phyloP scores from a whole-genome alignment of 2,329 filamentous ascomycete species.

The Fusarium phyllophilum region DNA sequence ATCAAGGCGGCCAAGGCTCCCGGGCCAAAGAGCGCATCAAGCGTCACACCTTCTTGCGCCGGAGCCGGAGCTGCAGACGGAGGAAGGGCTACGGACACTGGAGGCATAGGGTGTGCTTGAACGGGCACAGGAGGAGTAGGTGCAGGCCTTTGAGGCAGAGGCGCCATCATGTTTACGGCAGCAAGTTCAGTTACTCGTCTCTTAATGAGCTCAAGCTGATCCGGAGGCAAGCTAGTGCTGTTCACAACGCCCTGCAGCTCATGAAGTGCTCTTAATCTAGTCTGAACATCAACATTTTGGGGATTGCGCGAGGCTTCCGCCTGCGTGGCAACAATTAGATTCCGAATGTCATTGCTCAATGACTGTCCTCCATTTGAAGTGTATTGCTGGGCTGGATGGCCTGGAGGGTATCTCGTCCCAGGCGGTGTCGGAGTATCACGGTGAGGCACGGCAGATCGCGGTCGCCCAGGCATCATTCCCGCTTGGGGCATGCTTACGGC shows the following conservation, averaged over 20 bases:
- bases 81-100: conserved; percentile 49
- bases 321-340: conserved; percentile 78
- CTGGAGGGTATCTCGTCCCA: conserved; percentile 49
- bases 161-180: conserved; percentile 68
- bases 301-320: conserved; percentile 79
- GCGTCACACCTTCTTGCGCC: conserved; percentile 54
- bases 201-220: conserved; percentile 86
- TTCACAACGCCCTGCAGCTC: conserved; percentile 81
- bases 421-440: conserved; percentile 81
- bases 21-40: conserved; percentile 69
- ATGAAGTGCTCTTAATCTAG: conserved; percentile 83
- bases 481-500: conserved; percentile 67
- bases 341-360: conserved; percentile 84
- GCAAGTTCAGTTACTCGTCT: conserved; percentile 83
- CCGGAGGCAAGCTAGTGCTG: conserved; percentile 78
- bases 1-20: conserved; percentile 69
- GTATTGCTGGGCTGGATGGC: conserved; percentile 44
- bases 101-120: conserved; percentile 48
- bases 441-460: conserved; percentile 67
- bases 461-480: conserved; percentile 57
- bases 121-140: conserved; percentile 48
- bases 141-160: conserved; percentile 55
- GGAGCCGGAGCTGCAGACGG: conserved; percentile 47
- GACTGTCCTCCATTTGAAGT: conserved; percentile 52
- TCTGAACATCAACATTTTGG: conserved; percentile 79